phyloP scores from a whole-genome alignment of 2,329 filamentous ascomycete species.

The Bipolaris zeicola region DNA sequence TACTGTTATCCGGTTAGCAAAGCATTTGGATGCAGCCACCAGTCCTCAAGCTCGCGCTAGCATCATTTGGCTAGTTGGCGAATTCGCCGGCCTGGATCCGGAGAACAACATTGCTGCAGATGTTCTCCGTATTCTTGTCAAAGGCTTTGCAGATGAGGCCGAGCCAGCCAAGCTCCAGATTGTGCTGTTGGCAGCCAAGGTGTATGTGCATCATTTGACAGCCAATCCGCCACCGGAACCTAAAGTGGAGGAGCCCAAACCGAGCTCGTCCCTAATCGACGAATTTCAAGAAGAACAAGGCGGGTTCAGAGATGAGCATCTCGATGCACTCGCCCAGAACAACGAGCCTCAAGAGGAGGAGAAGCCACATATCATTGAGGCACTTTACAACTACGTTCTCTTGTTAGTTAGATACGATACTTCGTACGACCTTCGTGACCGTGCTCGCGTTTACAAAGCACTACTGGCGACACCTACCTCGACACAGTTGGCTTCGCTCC shows the following conservation, averaged over 20 bases:
- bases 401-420: slow-evolving; percentile 89
- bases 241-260: slow-evolving; percentile 40
- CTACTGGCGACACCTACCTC: slow-evolving; percentile 76
- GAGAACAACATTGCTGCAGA: slow-evolving; percentile 92
- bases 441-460: slow-evolving; percentile 84
- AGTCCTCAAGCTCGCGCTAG: slow-evolving; percentile 89
- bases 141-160: slow-evolving; percentile 81
- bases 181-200: slow-evolving; percentile 90
- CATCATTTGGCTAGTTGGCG: slow-evolving; percentile 96
- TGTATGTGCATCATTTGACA: slow-evolving; percentile 88
- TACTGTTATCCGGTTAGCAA: slow-evolving; percentile 87
- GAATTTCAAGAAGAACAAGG: slow-evolving; percentile 45
- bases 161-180: slow-evolving; percentile 91
- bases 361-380: slow-evolving; percentile 70
- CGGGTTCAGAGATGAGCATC: slow-evolving; percentile 39
- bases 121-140: slow-evolving; percentile 84
- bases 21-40: slow-evolving; percentile 85
- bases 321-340: slow-evolving; percentile 22
- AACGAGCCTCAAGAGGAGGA: slow-evolving; percentile 35
- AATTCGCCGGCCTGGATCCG: slow-evolving; percentile 80
- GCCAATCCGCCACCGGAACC: slow-evolving; percentile 55
- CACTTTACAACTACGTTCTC: slow-evolving; percentile 83
- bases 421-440: slow-evolving; percentile 92
- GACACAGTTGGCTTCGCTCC: slow-evolving; percentile 83
- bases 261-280: slow-evolving; percentile 30